A percentile compares a stretch with the other conserved stretches of the same genome.
Evolutionary conservation across 441 rosid genomes (phyloP).

Genomic region (Dalechampia spathulata): DNA sequence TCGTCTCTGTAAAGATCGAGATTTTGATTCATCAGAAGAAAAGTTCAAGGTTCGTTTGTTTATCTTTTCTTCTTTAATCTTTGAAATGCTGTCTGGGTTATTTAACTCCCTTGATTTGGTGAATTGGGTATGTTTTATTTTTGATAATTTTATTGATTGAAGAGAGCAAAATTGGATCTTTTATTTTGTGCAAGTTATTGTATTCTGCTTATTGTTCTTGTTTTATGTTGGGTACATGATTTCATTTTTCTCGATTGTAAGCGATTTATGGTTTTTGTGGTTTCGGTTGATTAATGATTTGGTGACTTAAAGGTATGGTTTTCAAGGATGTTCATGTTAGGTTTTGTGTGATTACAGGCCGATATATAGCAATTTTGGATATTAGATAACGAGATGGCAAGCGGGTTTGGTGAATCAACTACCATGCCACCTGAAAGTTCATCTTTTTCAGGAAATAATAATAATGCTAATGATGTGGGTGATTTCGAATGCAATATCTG

Average conservation of each 20-base stretch:
- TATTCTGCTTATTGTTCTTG: too few relatives aligned
- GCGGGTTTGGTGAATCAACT: conserved; percentile 36
- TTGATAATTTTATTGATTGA: not conserved
- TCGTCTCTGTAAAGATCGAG: not conserved
- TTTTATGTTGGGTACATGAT: too few relatives aligned
- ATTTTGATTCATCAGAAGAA: not conserved
- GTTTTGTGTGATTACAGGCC: conserved; percentile 12
- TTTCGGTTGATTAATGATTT: too few relatives aligned
- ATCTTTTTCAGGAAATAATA: conserved; percentile 20
- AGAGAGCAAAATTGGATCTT: not conserved
- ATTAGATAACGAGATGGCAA: conserved; percentile 27
- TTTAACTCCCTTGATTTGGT: not conserved
- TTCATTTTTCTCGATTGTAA: too few relatives aligned
- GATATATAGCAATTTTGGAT: not conserved
- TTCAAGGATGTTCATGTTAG: not conserved
- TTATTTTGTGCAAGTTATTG: too few relatives aligned
- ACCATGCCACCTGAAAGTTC: conserved; percentile 24
- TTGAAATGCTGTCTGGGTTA: not conserved
- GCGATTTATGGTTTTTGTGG: too few relatives aligned
- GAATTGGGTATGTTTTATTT: not conserved
- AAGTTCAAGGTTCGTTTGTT: not conserved
- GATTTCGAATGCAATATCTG: conserved; percentile 94
- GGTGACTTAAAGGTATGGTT: too few relatives aligned
- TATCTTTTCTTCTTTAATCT: not conserved
- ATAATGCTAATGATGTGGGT: conserved; percentile 38